These are phyloP conservation scores for Hypoxylon fragiforme DNA, from an alignment of 495 filamentous ascomycete genomes.

Conservation along the genomic window DNA sequence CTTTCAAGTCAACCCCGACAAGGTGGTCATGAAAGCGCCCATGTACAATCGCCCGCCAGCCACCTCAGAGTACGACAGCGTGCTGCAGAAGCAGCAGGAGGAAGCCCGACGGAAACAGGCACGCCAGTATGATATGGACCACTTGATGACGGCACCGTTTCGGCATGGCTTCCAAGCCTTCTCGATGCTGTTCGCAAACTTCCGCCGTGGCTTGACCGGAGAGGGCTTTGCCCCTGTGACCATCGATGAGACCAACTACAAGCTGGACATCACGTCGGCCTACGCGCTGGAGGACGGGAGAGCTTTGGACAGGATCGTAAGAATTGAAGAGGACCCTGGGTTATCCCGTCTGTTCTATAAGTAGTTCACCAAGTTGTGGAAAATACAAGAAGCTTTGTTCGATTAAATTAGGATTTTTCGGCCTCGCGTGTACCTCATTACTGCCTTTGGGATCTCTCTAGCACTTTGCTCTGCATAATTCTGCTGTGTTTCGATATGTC, in stretches of 20 bases:
- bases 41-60: conserved; percentile 39
- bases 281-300: conserved; percentile 56
- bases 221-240: conserved; percentile 52
- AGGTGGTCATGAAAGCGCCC: conserved; percentile 41
- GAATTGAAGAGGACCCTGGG: conserved; percentile 21
- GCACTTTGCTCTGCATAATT: too few species aligned
- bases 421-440: too few species aligned
- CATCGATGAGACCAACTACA: conserved; percentile 45
- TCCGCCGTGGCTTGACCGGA: conserved; percentile 46
- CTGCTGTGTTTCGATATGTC: too few species aligned
- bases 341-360: neutral
- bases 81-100: conserved; percentile 31
- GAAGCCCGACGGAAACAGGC: conserved; percentile 37
- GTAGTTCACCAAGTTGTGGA: neutral
- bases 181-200: conserved; percentile 33
- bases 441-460: too few species aligned
- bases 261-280: conserved; percentile 53
- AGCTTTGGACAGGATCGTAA: conserved; percentile 54
- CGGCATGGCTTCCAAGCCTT: conserved; percentile 43
- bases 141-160: conserved; percentile 56
- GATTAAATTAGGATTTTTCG: neutral
- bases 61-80: conserved; percentile 28
- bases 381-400: neutral
- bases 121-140: conserved; percentile 48
- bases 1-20: conserved; percentile 37